phyloP scores from a whole-genome alignment of 2,329 filamentous ascomycete genomes.

The Aspergillus sp. region DNA sequence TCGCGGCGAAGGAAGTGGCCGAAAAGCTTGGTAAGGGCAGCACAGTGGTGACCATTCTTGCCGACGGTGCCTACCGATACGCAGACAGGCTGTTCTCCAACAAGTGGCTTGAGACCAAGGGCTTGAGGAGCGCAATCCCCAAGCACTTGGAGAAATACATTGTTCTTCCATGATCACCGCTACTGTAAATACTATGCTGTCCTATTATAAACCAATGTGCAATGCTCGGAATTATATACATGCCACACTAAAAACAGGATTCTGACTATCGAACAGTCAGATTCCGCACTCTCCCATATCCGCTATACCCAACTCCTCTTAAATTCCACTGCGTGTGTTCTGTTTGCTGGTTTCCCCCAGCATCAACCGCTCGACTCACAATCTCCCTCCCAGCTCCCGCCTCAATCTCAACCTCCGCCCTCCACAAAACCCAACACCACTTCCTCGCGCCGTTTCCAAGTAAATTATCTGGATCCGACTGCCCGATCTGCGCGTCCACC shows the following conservation, averaged over 20 bases:
- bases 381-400: conserved; percentile 46
- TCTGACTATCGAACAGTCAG: conserved; percentile 42
- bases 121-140: conserved; percentile 76
- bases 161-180: conserved; percentile 66
- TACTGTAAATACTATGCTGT: conserved; percentile 11
- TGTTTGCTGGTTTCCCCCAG: conserved; percentile 52
- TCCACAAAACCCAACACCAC: conserved; percentile 61
- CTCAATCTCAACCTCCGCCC: conserved; percentile 42
- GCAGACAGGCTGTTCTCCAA: conserved; percentile 89
- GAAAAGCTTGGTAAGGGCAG: conserved; percentile 84
- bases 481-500: conserved; percentile 47
- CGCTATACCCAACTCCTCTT: conserved; percentile 61
- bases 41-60: conserved; percentile 90
- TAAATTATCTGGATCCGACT: conserved; percentile 11
- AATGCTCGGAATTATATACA: not conserved
- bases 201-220: conserved; percentile 4
- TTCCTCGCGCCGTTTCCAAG: conserved; percentile 16
- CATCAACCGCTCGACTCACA: conserved; percentile 57
- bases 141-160: conserved; percentile 89
- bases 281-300: conserved; percentile 55
- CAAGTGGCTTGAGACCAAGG: conserved; percentile 88
- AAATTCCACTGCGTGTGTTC: conserved; percentile 57
- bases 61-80: conserved; percentile 96
- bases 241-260: not conserved
- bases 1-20: conserved; percentile 90